A percentile compares a stretch with the other conserved stretches of the same genome.
phyloP scores from a whole-genome alignment of 345 rosid species.

The Salix udensis region DNA sequence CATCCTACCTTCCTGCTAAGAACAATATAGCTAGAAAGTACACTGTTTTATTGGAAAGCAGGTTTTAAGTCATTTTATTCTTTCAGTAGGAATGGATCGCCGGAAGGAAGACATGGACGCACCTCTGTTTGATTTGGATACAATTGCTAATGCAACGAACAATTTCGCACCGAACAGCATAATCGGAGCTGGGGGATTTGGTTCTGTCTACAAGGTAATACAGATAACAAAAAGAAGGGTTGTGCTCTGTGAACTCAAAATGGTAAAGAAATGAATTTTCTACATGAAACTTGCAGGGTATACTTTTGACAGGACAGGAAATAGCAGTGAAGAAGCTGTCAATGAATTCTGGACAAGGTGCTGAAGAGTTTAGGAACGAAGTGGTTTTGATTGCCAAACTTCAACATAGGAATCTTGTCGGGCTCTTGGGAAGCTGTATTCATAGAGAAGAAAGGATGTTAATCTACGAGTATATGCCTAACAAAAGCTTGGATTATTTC shows the following conservation, averaged over 20 bases:
- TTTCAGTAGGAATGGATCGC: not conserved
- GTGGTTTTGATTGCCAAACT: constrained; percentile 33
- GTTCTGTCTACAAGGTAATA: constrained; percentile 35
- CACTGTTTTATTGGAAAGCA: too few relatives aligned
- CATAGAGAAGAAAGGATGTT: constrained; percentile 32
- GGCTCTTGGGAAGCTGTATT: constrained; percentile 35
- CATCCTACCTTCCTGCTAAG: not conserved
- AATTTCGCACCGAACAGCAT: constrained; percentile 25
- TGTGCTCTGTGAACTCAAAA: not conserved
- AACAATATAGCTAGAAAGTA: too few relatives aligned
- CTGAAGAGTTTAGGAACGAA: constrained; percentile 36
- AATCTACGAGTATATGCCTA: constrained; percentile 34
- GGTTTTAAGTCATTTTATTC: not conserved
- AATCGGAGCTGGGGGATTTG: constrained; percentile 45
- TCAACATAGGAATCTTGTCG: constrained; percentile 44
- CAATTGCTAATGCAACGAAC: constrained; percentile 32
- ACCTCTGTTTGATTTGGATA: constrained; percentile 22
- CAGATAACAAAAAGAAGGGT: not conserved
- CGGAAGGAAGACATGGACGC: constrained; percentile 20
- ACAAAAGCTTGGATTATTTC: constrained; percentile 33
- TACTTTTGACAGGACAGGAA: constrained; percentile 26
- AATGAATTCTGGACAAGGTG: constrained; percentile 34
- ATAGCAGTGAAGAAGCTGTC: constrained; percentile 45
- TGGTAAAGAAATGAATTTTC: not conserved
- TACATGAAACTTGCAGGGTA: constrained; percentile 16